phyloP scores from a whole-genome alignment of 495 filamentous ascomycete species.

The Astrothelium subdiscretum region DNA sequence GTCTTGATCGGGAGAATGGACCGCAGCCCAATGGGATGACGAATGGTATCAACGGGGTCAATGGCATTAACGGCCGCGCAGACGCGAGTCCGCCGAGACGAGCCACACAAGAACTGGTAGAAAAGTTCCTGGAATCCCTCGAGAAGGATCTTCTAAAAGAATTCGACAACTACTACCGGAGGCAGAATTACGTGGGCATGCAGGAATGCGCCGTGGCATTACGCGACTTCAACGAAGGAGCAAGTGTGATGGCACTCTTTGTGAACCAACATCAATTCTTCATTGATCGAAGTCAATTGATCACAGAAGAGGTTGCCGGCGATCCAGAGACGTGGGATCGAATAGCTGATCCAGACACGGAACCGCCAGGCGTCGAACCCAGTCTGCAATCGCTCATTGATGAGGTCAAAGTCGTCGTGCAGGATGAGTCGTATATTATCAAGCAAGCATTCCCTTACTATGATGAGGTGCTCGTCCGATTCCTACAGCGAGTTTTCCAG shows the following conservation, averaged over 20 bases:
- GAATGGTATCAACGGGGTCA: constrained; percentile 24
- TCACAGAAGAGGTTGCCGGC: constrained; percentile 77
- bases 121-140: constrained; percentile 90
- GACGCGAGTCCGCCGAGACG: constrained; percentile 25
- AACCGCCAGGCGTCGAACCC: constrained; percentile 80
- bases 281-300: constrained; percentile 80
- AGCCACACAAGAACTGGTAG: constrained; percentile 82
- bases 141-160: constrained; percentile 93
- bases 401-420: constrained; percentile 90
- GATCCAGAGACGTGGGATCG: constrained; percentile 74
- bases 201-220: constrained; percentile 72
- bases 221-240: constrained; percentile 89
- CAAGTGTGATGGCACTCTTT: constrained; percentile 86
- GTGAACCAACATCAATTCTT: constrained; percentile 99
- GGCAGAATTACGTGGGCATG: constrained; percentile 94
- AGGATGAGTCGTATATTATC: constrained; percentile 93
- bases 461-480: constrained; percentile 82
- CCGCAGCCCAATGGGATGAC: constrained; percentile 39
- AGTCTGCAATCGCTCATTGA: constrained; percentile 84
- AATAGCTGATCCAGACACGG: constrained; percentile 85
- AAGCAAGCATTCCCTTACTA: constrained; percentile 91
- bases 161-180: constrained; percentile 91
- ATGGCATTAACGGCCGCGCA: constrained; percentile 45
- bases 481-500: constrained; percentile 91
- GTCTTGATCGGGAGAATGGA: constrained; percentile 66